Base-by-base conservation (phyloP, 257 asterid genomes). In the Primulina eburnea region DNA sequence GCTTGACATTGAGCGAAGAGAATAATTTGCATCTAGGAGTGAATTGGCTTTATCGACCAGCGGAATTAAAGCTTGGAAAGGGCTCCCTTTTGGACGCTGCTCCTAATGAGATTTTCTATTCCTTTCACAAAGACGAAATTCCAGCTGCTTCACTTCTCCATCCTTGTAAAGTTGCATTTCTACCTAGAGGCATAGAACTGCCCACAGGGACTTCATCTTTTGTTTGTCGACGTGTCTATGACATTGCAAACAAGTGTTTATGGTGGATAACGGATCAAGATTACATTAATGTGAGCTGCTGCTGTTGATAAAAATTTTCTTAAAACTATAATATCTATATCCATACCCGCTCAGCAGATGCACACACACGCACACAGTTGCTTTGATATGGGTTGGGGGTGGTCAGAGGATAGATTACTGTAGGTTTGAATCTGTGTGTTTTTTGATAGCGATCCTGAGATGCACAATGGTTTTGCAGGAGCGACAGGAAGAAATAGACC, bases 91-190 rank as follows among this genome's bases (percentile, higher is more conserved):
- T 75, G 74, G 97, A 90, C 73, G 73, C 88, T 50, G 85, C 90
- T 60, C 96, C 92, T 14, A 90, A 90, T 95, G 94, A 93, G 71
- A 75, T 92, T 37, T 90, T 93, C 71, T 93, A 86, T 69, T 89
- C 98, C 43, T 90, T 93, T 73, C 98, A 88, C 64, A 71, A 87
- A 79, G 94, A 90, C 88, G 84, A 87, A 80, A 84, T 77, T 65
- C 86, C 95, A 58, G 94, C 96, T 73, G 96, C 95, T 62, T 89
- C 96, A 53, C 83, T 90, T 68, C 90, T 90, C 29, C 97, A 92
- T 84, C 98, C 91, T 58, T 90, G 98, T 83, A 88, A 87, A 87
- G 98, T 93, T 83, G 96, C 98, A 77, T 90, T 93, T 83, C 98
- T 93, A 76, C 95, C 98, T 57, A 78, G 81, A 83, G 96, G 95